A percentile compares a stretch with the other conserved stretches of the same genome.
phyloP scores from a whole-genome alignment of 1,284 basidiomycete genomes.

The Testicularia cyperi region DNA sequence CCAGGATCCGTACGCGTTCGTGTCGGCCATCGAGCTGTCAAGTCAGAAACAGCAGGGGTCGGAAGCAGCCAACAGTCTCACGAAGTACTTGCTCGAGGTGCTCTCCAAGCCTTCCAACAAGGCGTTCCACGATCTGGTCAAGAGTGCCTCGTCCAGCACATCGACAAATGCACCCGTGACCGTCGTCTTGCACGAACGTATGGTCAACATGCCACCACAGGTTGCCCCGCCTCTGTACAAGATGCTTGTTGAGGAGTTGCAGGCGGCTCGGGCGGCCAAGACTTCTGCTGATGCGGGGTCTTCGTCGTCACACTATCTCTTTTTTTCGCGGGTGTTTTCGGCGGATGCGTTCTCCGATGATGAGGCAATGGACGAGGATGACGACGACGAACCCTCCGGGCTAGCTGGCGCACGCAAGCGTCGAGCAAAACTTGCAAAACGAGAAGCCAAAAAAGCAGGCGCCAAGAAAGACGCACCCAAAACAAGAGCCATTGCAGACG shows the following conservation, averaged over 20 bases:
- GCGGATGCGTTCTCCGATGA: conserved; percentile 52
- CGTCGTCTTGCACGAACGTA: conserved; percentile 54
- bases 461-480: conserved; percentile 33
- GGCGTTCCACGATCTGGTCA: conserved; percentile 28
- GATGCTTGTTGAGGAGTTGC: conserved; percentile 50
- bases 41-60: conserved; percentile 8
- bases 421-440: conserved; percentile 29
- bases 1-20: conserved; percentile 54
- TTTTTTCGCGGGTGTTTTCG: conserved; percentile 56
- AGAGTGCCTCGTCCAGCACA: conserved; percentile 19
- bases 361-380: conserved; percentile 49
- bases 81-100: conserved; percentile 33
- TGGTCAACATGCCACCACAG: conserved; percentile 56
- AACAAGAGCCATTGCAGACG: conserved; percentile 22
- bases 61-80: conserved; percentile 18
- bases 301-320: conserved; percentile 42
- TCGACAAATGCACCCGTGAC: conserved; percentile 34
- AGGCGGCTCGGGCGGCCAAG: conserved; percentile 9
- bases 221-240: conserved; percentile 55
- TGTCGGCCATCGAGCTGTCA: conserved; percentile 41
- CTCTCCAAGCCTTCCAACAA: conserved; percentile 27
- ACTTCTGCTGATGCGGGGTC: conserved; percentile 5
- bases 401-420: conserved; percentile 46
- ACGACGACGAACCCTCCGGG: conserved; percentile 44
- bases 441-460: conserved; percentile 36